Percentiles rank a stretch among this genome's conserved stretches.
Evolutionary conservation across 805 yeast genomes (phyloP).

Genomic region (Wickerhamiella azyma): DNA sequence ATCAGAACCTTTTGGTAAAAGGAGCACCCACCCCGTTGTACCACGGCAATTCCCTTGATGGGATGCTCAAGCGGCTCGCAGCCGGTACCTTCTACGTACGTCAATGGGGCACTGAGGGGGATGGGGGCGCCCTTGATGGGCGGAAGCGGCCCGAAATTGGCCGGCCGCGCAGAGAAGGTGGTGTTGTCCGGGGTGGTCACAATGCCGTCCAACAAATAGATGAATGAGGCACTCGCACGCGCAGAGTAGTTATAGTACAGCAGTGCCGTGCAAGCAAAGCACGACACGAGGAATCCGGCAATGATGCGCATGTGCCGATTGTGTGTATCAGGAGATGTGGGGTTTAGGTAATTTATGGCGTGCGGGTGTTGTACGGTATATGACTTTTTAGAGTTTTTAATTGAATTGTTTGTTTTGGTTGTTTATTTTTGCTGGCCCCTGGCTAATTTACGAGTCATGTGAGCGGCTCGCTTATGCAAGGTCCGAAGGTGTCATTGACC

Average conservation of each 20-base stretch:
- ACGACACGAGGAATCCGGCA: not conserved
- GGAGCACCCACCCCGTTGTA: conserved; percentile 40
- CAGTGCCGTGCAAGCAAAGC: not conserved
- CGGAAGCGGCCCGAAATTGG: conserved; percentile 26
- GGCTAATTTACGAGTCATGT: too few species aligned
- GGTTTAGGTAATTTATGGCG: not conserved
- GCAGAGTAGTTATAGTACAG: not conserved
- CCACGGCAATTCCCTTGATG: conserved; percentile 25
- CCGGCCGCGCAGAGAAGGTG: conserved; percentile 25
- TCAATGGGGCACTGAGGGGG: conserved; percentile 5
- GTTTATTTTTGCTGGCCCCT: too few species aligned
- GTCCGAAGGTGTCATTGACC: too few species aligned
- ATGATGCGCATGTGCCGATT: not conserved
- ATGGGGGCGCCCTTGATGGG: conserved; percentile 15
- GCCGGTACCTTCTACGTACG: conserved; percentile 17
- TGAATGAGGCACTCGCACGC: not conserved
- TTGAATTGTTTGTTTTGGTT: too few species aligned
- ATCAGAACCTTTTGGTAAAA: conserved; percentile 39
- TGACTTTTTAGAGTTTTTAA: not conserved
- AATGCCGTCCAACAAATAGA: conserved; percentile 7
- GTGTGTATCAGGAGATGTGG: not conserved
- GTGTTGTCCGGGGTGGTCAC: conserved; percentile 2
- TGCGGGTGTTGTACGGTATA: not conserved
- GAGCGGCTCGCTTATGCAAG: too few species aligned
- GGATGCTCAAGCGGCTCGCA: conserved; percentile 15